Percentiles rank a stretch among this genome's conserved stretches.
These are phyloP conservation scores for Pichia sorboxylosa DNA, from an alignment of 1,139 yeast genomes.

Conservation along the genomic window DNA sequence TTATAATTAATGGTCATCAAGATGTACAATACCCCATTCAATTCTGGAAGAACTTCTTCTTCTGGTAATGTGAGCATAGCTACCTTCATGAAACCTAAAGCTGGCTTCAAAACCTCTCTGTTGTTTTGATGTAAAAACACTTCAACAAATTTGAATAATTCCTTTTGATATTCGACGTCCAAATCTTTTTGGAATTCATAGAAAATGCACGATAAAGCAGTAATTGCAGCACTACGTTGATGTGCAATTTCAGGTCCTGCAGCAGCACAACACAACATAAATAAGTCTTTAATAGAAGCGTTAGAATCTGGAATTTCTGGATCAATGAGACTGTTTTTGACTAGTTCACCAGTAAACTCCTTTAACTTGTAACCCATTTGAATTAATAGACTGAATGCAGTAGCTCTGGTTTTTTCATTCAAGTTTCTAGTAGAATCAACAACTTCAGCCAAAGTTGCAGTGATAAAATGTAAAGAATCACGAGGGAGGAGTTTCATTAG, in stretches of 20 bases:
- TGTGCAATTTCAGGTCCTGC: constrained; percentile 88
- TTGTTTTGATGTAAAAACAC: constrained; percentile 82
- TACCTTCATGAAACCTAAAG: constrained; percentile 89
- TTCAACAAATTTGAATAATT: constrained; percentile 80
- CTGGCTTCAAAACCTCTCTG: constrained; percentile 86
- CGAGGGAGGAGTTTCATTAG: constrained; percentile 52
- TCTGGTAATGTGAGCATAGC: constrained; percentile 78
- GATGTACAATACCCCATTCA: constrained; percentile 54
- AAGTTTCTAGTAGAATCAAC: constrained; percentile 88
- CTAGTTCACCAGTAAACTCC: constrained; percentile 46
- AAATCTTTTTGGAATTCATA: constrained; percentile 70
- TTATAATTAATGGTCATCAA: constrained; percentile 91
- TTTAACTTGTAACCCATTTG: constrained; percentile 72
- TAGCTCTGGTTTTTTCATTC: constrained; percentile 81
- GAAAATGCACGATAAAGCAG: constrained; percentile 77
- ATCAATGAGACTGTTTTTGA: constrained; percentile 55
- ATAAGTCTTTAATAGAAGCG: constrained; percentile 69
- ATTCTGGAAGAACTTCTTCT: constrained; percentile 58
- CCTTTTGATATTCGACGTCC: constrained; percentile 47
- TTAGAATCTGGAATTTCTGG: constrained; percentile 46
- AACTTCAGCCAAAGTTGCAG: constrained; percentile 74
- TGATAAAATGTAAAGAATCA: constrained; percentile 61
- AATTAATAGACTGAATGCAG: constrained; percentile 65
- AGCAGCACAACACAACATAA: constrained; percentile 94
- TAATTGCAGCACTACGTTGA: constrained; percentile 92